phyloP scores from a whole-genome alignment of 345 rosid species.

The Sisymbrium altissimum region DNA sequence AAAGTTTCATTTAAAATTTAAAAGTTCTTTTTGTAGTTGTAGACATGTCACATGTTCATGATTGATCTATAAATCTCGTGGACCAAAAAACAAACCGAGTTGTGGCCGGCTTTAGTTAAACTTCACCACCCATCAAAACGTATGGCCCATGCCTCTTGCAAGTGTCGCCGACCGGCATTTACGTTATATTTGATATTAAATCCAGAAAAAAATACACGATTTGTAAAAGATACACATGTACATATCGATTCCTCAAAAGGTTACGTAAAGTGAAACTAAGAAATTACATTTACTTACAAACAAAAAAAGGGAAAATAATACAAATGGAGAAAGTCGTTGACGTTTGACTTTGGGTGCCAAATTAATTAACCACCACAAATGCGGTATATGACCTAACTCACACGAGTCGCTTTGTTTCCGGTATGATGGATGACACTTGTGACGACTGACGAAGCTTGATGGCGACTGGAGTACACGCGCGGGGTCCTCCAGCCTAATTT shows the following conservation, averaged over 20 bases:
- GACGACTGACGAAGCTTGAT: conserved; percentile 4
- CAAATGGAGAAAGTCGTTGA: conserved; percentile 10
- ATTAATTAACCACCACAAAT: not conserved
- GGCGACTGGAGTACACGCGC: conserved; percentile 32
- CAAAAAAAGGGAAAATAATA: not conserved
- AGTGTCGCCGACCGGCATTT: conserved; percentile 10
- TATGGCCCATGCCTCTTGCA: conserved; percentile 9
- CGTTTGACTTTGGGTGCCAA: conserved; percentile 28
- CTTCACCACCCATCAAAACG: conserved; percentile 12
- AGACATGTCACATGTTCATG: conserved; percentile 35
- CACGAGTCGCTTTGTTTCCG: not conserved
- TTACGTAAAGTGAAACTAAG: not conserved
- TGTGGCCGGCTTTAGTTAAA: conserved; percentile 14
- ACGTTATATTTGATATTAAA: not conserved
- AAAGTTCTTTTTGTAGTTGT: not conserved
- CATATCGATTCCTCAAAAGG: no score
- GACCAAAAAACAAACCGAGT: conserved; percentile 16
- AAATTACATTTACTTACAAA: not conserved
- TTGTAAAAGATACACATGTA: not conserved
- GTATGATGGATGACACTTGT: not conserved
- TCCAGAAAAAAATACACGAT: not conserved
- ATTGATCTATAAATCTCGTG: conserved; percentile 19
- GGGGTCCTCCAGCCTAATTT: conserved; percentile 22
- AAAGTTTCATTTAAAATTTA: not conserved
- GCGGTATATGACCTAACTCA: not conserved